Conservation (phyloP, 2,329 filamentous ascomycete species). For the Botrytis pseudocinerea region DNA sequence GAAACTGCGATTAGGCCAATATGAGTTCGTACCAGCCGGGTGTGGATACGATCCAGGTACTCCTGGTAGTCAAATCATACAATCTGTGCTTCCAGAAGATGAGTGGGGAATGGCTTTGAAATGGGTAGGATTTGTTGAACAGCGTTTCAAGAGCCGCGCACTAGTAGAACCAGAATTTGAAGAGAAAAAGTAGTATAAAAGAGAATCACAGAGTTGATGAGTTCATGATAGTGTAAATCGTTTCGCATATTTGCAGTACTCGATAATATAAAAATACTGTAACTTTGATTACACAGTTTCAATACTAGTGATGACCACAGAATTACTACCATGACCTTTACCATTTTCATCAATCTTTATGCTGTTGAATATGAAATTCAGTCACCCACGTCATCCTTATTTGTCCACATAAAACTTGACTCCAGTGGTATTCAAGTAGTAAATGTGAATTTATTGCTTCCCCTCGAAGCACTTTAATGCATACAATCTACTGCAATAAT, state of each 20-base stretch:
- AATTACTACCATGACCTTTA: no score
- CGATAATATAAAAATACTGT: background rate
- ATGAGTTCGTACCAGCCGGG: background rate
- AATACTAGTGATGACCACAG: no score
- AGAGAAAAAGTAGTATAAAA: background rate
- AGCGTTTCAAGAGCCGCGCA: background rate
- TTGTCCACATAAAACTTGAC: background rate
- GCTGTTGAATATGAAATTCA: no score
- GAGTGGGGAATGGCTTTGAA: background rate
- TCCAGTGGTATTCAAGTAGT: background rate
- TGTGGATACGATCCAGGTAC: background rate
- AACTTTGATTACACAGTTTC: no score
- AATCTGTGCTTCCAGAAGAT: background rate
- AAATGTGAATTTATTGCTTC: background rate
- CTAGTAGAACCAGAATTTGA: background rate
- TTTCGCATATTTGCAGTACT: accelerated
- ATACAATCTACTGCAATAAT: background rate
- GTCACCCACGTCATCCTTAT: background rate
- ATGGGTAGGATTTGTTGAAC: background rate
- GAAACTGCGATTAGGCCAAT: background rate
- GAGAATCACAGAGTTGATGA: background rate
- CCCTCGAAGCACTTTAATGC: background rate
- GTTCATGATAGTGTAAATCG: background rate
- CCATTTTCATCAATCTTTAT: no score
- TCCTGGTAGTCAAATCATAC: background rate